Percentiles rank a stretch among this genome's conserved stretches.
Conservation (phyloP, 75 land plant genomes). For the Sequoia sempervirens region DNA sequence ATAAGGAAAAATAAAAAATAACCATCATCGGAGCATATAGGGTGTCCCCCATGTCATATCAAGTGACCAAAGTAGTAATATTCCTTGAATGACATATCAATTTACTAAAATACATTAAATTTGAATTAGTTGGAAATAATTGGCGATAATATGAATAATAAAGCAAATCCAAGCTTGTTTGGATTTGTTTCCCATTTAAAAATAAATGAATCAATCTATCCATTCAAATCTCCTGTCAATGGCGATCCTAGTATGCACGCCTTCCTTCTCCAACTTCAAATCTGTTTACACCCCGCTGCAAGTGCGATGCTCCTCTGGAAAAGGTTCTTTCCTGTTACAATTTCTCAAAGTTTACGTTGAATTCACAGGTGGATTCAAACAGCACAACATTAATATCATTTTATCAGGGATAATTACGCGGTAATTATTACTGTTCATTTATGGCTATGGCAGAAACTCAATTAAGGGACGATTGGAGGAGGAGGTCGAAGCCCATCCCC, state of each 20-base stretch:
- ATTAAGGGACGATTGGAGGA: conserved; percentile 77
- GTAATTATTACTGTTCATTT: neutral
- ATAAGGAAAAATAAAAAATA: too few species aligned
- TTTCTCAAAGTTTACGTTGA: neutral
- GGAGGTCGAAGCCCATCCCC: conserved; percentile 73
- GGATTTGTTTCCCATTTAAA: too few species aligned
- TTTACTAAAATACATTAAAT: too few species aligned
- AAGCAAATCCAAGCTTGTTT: too few species aligned
- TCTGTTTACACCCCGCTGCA: neutral
- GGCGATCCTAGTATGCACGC: neutral
- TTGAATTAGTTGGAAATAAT: too few species aligned
- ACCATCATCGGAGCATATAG: too few species aligned
- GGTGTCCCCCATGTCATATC: too few species aligned
- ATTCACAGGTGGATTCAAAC: neutral
- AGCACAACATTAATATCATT: neutral
- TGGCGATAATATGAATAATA: too few species aligned
- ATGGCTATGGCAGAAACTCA: neutral
- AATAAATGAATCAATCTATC: too few species aligned
- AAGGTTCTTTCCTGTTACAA: neutral
- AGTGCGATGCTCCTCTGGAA: conserved; percentile 6
- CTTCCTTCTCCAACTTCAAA: neutral
- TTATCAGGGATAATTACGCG: neutral
- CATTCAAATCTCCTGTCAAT: neutral
- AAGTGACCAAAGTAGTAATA: too few species aligned
- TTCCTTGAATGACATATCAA: too few species aligned